These are phyloP conservation scores for Camelina neglecta DNA, from an alignment of 345 rosid genomes.

Conservation along the genomic window DNA sequence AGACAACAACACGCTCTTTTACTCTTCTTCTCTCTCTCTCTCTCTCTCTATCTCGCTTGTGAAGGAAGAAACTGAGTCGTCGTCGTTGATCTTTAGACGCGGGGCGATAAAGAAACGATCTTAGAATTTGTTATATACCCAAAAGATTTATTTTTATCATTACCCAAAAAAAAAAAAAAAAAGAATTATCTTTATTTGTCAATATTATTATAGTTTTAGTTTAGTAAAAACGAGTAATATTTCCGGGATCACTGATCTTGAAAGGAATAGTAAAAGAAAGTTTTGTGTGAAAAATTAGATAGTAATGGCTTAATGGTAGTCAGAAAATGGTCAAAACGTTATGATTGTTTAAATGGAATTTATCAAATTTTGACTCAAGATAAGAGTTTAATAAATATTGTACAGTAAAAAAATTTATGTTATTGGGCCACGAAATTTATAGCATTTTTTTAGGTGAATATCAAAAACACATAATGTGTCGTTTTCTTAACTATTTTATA, in stretches of 20 bases:
- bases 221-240: neutral
- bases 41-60: conserved; percentile 31
- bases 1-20: conserved; percentile 27
- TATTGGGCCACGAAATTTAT: neutral
- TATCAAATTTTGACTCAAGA: neutral
- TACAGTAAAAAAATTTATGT: no score
- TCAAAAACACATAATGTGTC: neutral
- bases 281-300: neutral
- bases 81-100: conserved; percentile 50
- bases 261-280: neutral
- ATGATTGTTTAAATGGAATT: neutral
- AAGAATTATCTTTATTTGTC: no score
- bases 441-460: neutral
- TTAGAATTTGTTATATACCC: neutral
- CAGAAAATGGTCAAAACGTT: conserved; percentile 28
- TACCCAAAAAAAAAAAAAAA: neutral
- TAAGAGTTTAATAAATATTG: neutral
- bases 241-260: neutral
- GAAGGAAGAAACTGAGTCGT: conserved; percentile 44
- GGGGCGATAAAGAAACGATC: conserved; percentile 37
- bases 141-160: neutral
- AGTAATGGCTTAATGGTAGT: conserved; percentile 24
- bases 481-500: neutral
- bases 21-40: conserved; percentile 4
- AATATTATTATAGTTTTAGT: neutral